Evolutionary conservation across 176 grass and related monocot species (phyloP), one percentile per base, ranked within the genome.

Genomic region (Phoenix dactylifera): DNA sequence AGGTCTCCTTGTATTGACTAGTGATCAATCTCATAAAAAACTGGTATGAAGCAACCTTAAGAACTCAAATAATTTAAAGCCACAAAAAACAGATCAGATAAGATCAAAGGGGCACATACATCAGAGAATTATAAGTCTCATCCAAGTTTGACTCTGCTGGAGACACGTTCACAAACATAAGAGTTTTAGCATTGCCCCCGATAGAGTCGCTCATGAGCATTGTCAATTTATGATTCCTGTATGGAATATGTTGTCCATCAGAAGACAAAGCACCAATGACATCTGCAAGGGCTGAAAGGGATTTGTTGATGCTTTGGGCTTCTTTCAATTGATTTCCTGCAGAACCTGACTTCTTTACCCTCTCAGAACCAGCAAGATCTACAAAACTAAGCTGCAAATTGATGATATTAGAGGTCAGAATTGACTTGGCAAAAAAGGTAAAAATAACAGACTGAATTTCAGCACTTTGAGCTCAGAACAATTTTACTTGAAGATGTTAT

Each of bases 171-270:
- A 98, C 93, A 63, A 98, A 92, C 93, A 98, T 98, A 5, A 98
- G 79, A 12, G 93, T 98, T 58, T 98, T 98, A 1, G 93, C 93
- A 69, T 98, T 98, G 67, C 93, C 93, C 49, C 93, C 93, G 0
- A 98, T 79, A 28, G 93, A 98, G 77, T 98, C 93, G 28, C 93
- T 98, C 93, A 98, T 98, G 57, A 98, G 82, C 93, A 98, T 98
- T 18, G 93, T 98, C 57, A 98, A 72, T 26, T 98, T 98, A 65
- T 98, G 93, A 63, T 98, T 98, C 50, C 93, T 81, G 15, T 98
- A 98, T 29, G 93, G 93, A 72, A 92, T 98, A 72, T 98, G 87
- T 61, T 92, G 88, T 59, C 76, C 92, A 75, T 98, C 88, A 52
- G 88, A 98, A 28, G 87, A 80, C 52, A 98, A 83, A 62, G 93